Percentiles rank a stretch among this genome's conserved stretches.
These are phyloP conservation scores for Ceratocystis variospora DNA, from an alignment of 2,329 filamentous ascomycete species.

Conservation along the genomic window DNA sequence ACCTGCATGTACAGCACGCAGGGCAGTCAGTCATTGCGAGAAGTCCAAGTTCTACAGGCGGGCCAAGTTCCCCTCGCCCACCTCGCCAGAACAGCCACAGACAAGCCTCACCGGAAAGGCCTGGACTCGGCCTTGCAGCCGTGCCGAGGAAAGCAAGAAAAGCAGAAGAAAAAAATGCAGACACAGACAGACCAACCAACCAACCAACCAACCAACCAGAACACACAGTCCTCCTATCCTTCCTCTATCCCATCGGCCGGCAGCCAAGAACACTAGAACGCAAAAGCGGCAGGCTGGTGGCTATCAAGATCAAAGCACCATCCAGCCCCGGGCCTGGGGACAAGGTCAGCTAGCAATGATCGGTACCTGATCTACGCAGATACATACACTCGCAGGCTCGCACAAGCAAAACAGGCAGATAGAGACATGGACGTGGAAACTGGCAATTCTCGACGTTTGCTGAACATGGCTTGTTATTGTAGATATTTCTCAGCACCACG, in stretches of 20 bases:
- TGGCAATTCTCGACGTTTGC: background rate
- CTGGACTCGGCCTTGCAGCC: too few species aligned
- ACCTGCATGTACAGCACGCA: background rate
- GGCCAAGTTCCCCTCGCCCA: too few species aligned
- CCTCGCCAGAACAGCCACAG: too few species aligned
- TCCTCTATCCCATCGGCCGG: too few species aligned
- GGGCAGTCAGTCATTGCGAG: background rate
- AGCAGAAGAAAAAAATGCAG: background rate
- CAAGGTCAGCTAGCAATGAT: background rate
- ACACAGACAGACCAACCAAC: background rate
- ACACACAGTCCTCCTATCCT: background rate
- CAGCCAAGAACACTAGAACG: background rate
- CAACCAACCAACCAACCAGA: background rate
- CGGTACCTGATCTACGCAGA: conserved; percentile 1
- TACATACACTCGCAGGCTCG: background rate
- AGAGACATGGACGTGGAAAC: background rate
- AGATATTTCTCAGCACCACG: too few species aligned
- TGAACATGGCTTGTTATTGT: too few species aligned
- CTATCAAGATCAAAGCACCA: background rate
- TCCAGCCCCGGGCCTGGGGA: background rate
- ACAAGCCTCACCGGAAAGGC: too few species aligned
- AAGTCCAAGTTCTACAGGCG: too few species aligned
- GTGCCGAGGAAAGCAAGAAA: background rate
- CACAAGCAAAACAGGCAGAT: background rate
- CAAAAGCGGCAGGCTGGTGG: too few species aligned